Evolutionary conservation across 2,329 filamentous ascomycete genomes (phyloP).

Genomic region (Aspergillus neotritici): DNA sequence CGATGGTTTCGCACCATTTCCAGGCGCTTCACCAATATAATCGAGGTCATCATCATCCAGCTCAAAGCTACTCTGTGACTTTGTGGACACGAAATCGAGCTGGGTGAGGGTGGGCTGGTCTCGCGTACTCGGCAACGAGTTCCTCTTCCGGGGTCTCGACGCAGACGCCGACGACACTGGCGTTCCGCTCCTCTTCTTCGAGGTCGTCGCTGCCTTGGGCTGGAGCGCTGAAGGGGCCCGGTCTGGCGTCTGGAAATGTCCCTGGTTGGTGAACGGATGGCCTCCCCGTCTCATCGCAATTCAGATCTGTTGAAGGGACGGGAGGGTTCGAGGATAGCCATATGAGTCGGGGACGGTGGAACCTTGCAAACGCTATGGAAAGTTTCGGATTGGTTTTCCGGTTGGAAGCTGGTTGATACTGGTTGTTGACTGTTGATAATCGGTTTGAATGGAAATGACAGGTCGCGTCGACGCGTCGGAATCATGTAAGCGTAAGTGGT

Average conservation of each 20-base stretch:
- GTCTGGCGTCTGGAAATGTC: slow-evolving; percentile 20
- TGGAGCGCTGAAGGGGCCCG: slow-evolving; percentile 12
- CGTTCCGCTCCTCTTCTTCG: slow-evolving; percentile 9
- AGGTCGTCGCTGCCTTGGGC: slow-evolving; percentile 12
- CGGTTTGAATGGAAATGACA: too few species aligned
- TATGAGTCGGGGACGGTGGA: slow-evolving; percentile 3
- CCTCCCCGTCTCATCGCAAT: slow-evolving; percentile 27
- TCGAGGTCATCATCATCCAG: slow-evolving; percentile 25
- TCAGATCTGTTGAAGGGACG: slow-evolving; percentile 3
- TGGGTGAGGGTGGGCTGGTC: slow-evolving; percentile 40
- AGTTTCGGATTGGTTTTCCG: too few species aligned
- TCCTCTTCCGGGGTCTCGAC: slow-evolving; percentile 16
- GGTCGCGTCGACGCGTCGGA: too few species aligned
- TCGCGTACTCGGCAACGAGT: slow-evolving; percentile 13
- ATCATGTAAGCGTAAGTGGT: too few species aligned
- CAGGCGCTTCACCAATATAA: slow-evolving; percentile 22
- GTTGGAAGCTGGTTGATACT: neutral
- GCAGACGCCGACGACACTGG: slow-evolving; percentile 14
- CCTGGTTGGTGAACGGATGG: slow-evolving; percentile 8
- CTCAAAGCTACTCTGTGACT: slow-evolving; percentile 8
- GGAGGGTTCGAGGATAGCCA: slow-evolving; percentile 7
- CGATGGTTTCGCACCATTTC: slow-evolving; percentile 1
- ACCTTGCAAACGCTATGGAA: too few species aligned
- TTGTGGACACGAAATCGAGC: slow-evolving; percentile 34
- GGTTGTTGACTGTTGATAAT: too few species aligned